These are phyloP conservation scores for Hypoxylon perforatum DNA, from an alignment of 495 filamentous ascomycete genomes.

Conservation along the genomic window DNA sequence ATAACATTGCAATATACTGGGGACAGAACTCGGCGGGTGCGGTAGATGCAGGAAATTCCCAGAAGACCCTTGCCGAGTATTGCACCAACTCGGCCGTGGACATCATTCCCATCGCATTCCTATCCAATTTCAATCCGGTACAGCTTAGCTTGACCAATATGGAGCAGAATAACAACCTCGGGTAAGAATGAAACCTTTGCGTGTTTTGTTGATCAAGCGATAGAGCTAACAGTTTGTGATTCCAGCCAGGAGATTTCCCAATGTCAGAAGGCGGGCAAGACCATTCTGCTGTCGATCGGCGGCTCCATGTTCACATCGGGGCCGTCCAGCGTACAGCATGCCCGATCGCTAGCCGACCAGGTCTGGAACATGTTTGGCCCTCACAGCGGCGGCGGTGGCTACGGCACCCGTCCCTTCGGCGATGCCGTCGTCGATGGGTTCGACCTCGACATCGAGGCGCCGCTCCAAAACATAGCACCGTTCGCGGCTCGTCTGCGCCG, in stretches of 20 bases:
- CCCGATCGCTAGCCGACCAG: conserved; percentile 64
- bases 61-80: conserved; percentile 34
- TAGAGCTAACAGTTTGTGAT: conserved; percentile 6
- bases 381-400: conserved; percentile 22
- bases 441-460: conserved; percentile 59
- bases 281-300: conserved; percentile 71
- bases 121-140: conserved; percentile 64
- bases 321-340: conserved; percentile 61
- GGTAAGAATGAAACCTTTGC: not conserved
- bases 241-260: conserved; percentile 59
- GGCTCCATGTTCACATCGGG: conserved; percentile 60
- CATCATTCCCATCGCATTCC: conserved; percentile 70
- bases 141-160: conserved; percentile 66
- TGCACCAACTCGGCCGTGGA: conserved; percentile 43
- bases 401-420: conserved; percentile 63
- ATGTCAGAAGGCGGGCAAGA: conserved; percentile 71
- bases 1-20: conserved; percentile 75
- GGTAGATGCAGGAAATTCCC: conserved; percentile 13
- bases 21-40: conserved; percentile 45
- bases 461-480: conserved; percentile 55
- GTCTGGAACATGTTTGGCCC: conserved; percentile 74
- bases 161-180: conserved; percentile 62
- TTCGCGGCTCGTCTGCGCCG: conserved; percentile 67
- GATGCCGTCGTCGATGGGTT: conserved; percentile 66
- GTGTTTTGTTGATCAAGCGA: not conserved